Conservation (phyloP, 2,329 filamentous ascomycete genomes). For the Chrysosphaeria jannelii region DNA sequence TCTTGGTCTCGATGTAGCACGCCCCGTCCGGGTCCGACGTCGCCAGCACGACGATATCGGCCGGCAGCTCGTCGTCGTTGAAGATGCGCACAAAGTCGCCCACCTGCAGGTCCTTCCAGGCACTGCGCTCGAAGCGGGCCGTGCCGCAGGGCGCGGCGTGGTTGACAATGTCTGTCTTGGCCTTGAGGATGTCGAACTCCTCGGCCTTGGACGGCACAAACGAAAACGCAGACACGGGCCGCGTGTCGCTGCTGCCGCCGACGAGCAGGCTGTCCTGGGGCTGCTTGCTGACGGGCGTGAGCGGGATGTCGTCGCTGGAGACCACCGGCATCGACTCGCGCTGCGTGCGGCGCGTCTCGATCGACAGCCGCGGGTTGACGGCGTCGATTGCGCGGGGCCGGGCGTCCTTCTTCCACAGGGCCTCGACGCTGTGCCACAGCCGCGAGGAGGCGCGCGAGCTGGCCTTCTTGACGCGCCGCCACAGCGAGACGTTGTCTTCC, state of each 20-base stretch:
- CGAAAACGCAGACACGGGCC: slow-evolving; percentile 9
- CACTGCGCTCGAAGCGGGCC: slow-evolving; percentile 70
- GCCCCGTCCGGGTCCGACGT: slow-evolving; percentile 84
- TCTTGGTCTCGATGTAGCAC: slow-evolving; percentile 96
- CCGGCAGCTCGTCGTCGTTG: slow-evolving; percentile 83
- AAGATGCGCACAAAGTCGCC: slow-evolving; percentile 92
- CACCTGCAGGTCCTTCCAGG: slow-evolving; percentile 85
- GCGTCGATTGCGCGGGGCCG: slow-evolving; percentile 17
- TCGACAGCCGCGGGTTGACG: slow-evolving; percentile 30
- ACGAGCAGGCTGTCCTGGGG: slow-evolving; percentile 10
- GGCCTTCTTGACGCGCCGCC: slow-evolving; percentile 79
- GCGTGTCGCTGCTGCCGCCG: slow-evolving; percentile 9
- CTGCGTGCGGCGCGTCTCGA: slow-evolving; percentile 25
- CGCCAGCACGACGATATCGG: slow-evolving; percentile 71
- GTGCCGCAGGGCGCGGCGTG: slow-evolving; percentile 32
- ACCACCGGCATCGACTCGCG: slow-evolving; percentile 23
- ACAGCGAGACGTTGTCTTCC: slow-evolving; percentile 57
- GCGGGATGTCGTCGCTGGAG: slow-evolving; percentile 40
- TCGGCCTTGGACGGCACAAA: slow-evolving; percentile 9
- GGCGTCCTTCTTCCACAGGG: slow-evolving; percentile 19
- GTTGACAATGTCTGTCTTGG: slow-evolving; percentile 38
- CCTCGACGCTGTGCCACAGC: slow-evolving; percentile 17
- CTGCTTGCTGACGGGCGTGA: slow-evolving; percentile 70
- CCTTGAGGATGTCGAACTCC: slow-evolving; percentile 11
- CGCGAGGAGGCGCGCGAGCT: slow-evolving; percentile 29